Base-by-base conservation (phyloP, 2,329 filamentous ascomycete species). In the Onygenales sp. region DNA sequence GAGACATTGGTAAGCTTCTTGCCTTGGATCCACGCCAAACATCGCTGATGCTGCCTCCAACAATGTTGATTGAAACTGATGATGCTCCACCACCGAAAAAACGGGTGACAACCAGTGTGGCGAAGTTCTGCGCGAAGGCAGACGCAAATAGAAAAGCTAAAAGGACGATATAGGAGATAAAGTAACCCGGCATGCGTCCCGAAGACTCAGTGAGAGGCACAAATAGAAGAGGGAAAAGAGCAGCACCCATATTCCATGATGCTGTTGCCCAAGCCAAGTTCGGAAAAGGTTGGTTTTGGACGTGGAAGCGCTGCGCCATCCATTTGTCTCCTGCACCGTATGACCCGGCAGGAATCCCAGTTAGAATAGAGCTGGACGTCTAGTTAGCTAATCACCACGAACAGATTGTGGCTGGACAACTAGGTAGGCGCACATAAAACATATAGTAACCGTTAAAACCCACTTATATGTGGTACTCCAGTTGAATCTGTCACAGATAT, bases 41-140 rank as follows among this genome's bases (percentile, higher is more conserved):
- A 54, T 69, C 65, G 33, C 63, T 66, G 35, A 68, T 67, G 50
- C 63, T 68, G 1, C 66, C 66, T 3, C 66, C 66, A 7, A 68
- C 66, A 9, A 69, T 68, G 46, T 75, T 75, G 39, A 72, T 72
- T 1, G 72, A 66, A 2, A 73, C 69, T 0, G 70, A 72, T 1
- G 71, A 72, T 27, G 67, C 70, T 2, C 72, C 69, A 1, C 74
- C 74, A 2, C 71, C 71, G 38, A 76, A 70, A 51, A 75, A 71
- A 0, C 74, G 65, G 2, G 71, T 72, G 0, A 74, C 64, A 2
- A 75, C 66, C 2, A 76, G 56, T 0, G 73, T 75, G 0, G 73
- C 72, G 51, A 72, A 75, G 51, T 75, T 75, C 4, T 67, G 63
- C 2, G 73, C 72, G 36, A 75, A 64, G 0, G 70, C 72, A 17